Evolutionary conservation across 495 filamentous ascomycete genomes (phyloP).

Genomic region (Collariella sp.): DNA sequence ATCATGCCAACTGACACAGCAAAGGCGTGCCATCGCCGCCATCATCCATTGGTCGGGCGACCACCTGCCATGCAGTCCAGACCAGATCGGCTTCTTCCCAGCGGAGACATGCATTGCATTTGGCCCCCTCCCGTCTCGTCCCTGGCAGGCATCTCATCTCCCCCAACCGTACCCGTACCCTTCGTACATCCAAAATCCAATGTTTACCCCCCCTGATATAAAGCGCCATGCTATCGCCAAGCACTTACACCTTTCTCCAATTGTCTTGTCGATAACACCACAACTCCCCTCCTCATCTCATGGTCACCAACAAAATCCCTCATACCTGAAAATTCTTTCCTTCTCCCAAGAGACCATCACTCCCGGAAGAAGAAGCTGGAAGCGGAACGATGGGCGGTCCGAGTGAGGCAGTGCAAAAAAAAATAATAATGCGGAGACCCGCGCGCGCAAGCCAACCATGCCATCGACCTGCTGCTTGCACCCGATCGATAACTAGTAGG

Average conservation of each 20-base stretch:
- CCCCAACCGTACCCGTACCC: neutral
- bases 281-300: neutral
- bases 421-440: conserved; percentile 1
- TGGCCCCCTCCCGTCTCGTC: too few species aligned
- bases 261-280: neutral
- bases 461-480: too few species aligned
- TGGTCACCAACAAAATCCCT: neutral
- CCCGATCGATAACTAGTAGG: too few species aligned
- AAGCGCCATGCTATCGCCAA: neutral
- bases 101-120: too few species aligned
- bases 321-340: neutral
- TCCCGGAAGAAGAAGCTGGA: neutral
- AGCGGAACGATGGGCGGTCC: neutral
- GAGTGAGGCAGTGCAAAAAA: conserved; percentile 6
- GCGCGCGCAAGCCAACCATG: neutral
- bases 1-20: neutral
- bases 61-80: neutral
- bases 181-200: neutral
- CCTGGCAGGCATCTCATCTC: neutral
- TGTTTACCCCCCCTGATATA: neutral
- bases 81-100: neutral
- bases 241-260: neutral
- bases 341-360: neutral
- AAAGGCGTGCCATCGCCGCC: neutral
- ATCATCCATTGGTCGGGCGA: neutral